Conservation (phyloP, 345 rosid genomes). For the Zanthoxylum bungeanum region DNA sequence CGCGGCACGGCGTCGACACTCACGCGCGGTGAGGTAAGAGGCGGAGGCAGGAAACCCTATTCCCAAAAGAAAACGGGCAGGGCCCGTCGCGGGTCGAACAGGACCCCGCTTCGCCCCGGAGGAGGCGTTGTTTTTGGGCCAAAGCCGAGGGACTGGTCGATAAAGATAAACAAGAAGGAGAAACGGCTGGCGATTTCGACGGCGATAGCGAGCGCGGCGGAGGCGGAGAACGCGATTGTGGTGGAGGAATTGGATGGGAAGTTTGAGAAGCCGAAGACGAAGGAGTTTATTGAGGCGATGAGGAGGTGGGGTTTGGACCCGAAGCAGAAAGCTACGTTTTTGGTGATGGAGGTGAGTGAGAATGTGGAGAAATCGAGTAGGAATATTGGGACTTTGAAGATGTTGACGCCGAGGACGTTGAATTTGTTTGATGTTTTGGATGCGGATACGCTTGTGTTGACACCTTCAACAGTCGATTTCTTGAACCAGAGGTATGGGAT, state of each 20-base stretch:
- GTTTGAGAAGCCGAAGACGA: conserved; percentile 79
- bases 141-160: conserved; percentile 81
- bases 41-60: conserved; percentile 90
- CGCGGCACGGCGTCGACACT: conserved; percentile 93
- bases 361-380: conserved; percentile 64
- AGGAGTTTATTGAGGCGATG: conserved; percentile 77
- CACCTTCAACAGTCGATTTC: conserved; percentile 67
- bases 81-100: conserved; percentile 71
- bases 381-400: conserved; percentile 81
- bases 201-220: no score
- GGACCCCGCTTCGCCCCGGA: conserved; percentile 82
- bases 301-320: conserved; percentile 90
- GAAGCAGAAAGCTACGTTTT: conserved; percentile 74
- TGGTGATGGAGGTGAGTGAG: conserved; percentile 66
- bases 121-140: conserved; percentile 93
- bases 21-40: conserved; percentile 85
- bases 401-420: conserved; percentile 86
- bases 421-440: conserved; percentile 88
- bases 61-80: conserved; percentile 80
- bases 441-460: conserved; percentile 73
- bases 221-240: conserved; percentile 55
- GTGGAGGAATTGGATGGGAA: conserved; percentile 84
- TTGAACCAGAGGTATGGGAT: conserved; percentile 76
- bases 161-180: conserved; percentile 86
- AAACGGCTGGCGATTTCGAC: conserved; percentile 72